These are phyloP conservation scores for Trypanosoma theileri DNA, from an alignment of 208 protist genomes.

Conservation along the genomic window DNA sequence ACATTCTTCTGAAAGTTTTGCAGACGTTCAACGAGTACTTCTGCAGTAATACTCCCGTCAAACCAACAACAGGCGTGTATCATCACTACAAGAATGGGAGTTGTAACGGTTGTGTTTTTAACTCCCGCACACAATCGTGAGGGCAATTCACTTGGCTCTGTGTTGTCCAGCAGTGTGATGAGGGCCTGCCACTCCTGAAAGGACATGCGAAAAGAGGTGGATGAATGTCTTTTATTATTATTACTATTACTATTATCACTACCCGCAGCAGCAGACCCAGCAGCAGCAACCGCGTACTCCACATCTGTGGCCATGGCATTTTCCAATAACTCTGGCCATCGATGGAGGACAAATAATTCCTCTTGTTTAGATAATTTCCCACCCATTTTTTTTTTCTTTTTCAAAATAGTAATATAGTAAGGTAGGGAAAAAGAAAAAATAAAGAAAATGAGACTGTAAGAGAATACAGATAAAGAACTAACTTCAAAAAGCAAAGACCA, in stretches of 20 bases:
- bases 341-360: slow-evolving; percentile 56
- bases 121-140: slow-evolving; percentile 46
- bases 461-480: no score
- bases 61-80: slow-evolving; percentile 70
- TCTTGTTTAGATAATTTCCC: slow-evolving; percentile 62
- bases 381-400: slow-evolving; percentile 48
- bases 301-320: slow-evolving; percentile 43
- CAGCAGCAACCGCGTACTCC: not conserved
- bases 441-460: slow-evolving; percentile 9
- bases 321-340: slow-evolving; percentile 64
- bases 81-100: slow-evolving; percentile 54
- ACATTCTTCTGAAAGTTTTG: slow-evolving; percentile 32
- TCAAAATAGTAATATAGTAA: not conserved
- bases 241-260: not conserved
- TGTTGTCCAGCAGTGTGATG: slow-evolving; percentile 43
- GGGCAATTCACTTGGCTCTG: slow-evolving; percentile 24
- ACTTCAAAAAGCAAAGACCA: no score
- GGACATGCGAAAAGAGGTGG: slow-evolving; percentile 44
- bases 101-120: slow-evolving; percentile 32
- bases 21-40: slow-evolving; percentile 34
- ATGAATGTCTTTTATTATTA: slow-evolving; percentile 6
- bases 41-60: slow-evolving; percentile 31
- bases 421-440: not conserved
- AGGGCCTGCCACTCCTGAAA: slow-evolving; percentile 79
- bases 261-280: not conserved